These are phyloP conservation scores for Fusarium torulosum DNA, from an alignment of 2,329 filamentous ascomycete genomes.

Conservation along the genomic window DNA sequence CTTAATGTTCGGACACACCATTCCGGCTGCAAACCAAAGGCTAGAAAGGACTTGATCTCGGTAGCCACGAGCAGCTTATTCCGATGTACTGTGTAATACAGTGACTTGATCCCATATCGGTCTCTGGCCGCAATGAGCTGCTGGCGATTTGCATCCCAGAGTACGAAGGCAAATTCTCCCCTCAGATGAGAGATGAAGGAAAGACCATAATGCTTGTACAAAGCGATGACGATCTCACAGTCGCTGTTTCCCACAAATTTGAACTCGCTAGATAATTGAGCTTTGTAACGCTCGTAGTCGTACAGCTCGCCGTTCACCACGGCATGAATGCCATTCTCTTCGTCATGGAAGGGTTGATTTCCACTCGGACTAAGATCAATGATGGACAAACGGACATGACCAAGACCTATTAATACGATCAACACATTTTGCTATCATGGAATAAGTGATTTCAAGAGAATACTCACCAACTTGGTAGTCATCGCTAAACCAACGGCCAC, in stretches of 20 bases:
- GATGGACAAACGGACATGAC: constrained; percentile 9
- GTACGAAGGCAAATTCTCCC: constrained; percentile 5
- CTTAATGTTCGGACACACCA: background rate
- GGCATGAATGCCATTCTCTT: background rate
- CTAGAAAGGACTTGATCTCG: constrained; percentile 13
- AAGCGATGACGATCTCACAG: constrained; percentile 8
- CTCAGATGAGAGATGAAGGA: constrained; percentile 1
- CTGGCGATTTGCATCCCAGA: constrained; percentile 3
- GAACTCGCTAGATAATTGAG: background rate
- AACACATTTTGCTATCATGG: no score
- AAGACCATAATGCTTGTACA: constrained; percentile 13
- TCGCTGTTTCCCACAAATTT: constrained; percentile 11
- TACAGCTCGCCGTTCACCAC: constrained; percentile 5
- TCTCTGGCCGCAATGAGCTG: constrained; percentile 8
- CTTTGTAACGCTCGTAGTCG: constrained; percentile 7
- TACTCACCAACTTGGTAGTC: constrained; percentile 3
- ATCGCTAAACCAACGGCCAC: constrained; percentile 8
- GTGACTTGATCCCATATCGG: constrained; percentile 6
- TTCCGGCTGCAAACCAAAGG: constrained; percentile 2
- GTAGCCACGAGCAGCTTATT: constrained; percentile 10
- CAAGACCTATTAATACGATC: background rate
- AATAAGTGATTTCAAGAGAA: no score
- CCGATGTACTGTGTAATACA: constrained; percentile 2
- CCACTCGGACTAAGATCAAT: constrained; percentile 7
- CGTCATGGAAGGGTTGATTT: constrained; percentile 8